These are phyloP conservation scores for Leccinum broughii DNA, from an alignment of 768 basidiomycete genomes.

Conservation along the genomic window DNA sequence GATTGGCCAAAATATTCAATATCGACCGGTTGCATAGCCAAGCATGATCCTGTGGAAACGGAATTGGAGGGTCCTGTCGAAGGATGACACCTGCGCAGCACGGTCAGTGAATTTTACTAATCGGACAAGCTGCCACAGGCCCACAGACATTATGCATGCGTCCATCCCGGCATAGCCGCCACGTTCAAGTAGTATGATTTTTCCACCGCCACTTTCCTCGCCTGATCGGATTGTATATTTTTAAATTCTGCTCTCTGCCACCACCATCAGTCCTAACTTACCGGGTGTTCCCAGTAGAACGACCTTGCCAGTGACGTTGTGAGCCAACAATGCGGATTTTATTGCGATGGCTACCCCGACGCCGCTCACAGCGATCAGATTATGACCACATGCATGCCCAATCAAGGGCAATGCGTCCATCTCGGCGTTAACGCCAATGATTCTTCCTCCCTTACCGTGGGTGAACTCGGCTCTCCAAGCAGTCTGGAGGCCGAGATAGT, in stretches of 20 bases:
- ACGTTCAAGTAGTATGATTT: conserved; percentile 67
- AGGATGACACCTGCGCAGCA: conserved; percentile 67
- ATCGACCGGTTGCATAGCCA: conserved; percentile 62
- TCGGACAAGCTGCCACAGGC: conserved; percentile 5
- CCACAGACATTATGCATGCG: conserved; percentile 66
- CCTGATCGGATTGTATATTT: conserved; percentile 40
- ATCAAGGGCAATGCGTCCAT: conserved; percentile 62
- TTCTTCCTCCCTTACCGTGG: conserved; percentile 58
- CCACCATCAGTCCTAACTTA: conserved; percentile 27
- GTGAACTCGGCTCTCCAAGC: conserved; percentile 78
- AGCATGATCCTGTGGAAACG: conserved; percentile 51
- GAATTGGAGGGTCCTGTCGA: conserved; percentile 53
- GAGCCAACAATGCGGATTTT: conserved; percentile 63
- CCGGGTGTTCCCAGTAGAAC: conserved; percentile 79
- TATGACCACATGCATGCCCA: conserved; percentile 77
- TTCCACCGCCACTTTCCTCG: conserved; percentile 80
- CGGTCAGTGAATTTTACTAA: conserved; percentile 15
- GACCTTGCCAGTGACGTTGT: conserved; percentile 64
- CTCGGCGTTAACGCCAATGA: conserved; percentile 78
- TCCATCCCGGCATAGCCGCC: conserved; percentile 85
- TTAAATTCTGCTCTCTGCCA: background rate
- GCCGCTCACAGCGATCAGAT: conserved; percentile 78
- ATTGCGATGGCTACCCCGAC: conserved; percentile 74
- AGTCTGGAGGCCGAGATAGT: conserved; percentile 70
- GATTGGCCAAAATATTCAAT: conserved; percentile 76